These are phyloP conservation scores for Exophiala xenobiotica DNA, from an alignment of 2,329 filamentous ascomycete species.

Conservation along the genomic window DNA sequence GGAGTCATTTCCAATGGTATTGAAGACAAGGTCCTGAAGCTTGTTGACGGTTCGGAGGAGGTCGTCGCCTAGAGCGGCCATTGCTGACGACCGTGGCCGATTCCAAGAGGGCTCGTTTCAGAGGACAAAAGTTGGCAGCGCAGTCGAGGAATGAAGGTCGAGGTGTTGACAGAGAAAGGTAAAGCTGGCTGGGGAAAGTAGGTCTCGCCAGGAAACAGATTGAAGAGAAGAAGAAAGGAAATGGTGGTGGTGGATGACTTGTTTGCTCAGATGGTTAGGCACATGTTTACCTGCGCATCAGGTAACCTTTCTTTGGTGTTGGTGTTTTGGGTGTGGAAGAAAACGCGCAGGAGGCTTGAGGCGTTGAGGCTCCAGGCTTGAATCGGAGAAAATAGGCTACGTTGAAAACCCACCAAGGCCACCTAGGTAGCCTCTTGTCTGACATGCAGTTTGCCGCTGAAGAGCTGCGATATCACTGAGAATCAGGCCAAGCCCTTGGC, in stretches of 20 bases:
- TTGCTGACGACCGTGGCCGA: conserved; percentile 41
- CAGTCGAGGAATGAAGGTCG: background rate
- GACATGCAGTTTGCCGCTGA: background rate
- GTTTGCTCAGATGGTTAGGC: conserved; percentile 17
- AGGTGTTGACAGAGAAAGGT: background rate
- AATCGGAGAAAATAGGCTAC: background rate
- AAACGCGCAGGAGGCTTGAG: conserved; percentile 12
- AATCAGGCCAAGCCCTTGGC: background rate
- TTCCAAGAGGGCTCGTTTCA: conserved; percentile 10
- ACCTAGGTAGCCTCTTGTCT: too few relatives aligned
- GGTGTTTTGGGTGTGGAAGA: conserved; percentile 1
- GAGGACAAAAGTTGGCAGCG: conserved; percentile 18
- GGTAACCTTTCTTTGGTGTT: too few relatives aligned
- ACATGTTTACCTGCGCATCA: conserved; percentile 19
- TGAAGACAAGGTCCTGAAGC: conserved; percentile 97
- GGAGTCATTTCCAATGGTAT: conserved; percentile 98
- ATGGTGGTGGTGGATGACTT: conserved; percentile 2
- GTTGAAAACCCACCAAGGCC: background rate
- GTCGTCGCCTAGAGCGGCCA: conserved; percentile 95
- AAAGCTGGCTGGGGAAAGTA: background rate
- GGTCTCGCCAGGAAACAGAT: background rate
- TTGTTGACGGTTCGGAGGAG: conserved; percentile 95
- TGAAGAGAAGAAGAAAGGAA: conserved; percentile 2
- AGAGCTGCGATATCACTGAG: background rate
- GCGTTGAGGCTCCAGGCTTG: conserved; percentile 7